Evolutionary conservation across 345 rosid genomes (phyloP), one percentile per base, ranked within the genome.

Genomic region (Geranium brycei): DNA sequence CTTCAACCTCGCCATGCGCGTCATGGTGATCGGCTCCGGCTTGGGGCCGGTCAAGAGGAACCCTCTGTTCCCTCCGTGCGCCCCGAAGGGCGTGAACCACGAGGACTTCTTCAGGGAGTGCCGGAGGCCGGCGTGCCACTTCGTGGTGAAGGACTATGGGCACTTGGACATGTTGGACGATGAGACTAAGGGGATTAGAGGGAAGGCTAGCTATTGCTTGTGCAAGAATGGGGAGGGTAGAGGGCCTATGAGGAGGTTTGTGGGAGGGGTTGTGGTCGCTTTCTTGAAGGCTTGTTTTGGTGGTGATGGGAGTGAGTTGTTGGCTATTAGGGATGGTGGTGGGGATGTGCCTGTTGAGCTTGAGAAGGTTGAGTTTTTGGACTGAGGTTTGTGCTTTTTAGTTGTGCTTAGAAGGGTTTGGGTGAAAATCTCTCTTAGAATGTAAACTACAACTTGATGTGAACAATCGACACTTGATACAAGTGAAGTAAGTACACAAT

Each of bases 81-180:
- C 95, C 0, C 95, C 92, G 0, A 75, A 72, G 17, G 92, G 98
- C 15, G 82, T 84, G 58, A 91, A 84, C 79, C 98, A 91, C 59
- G 72, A 64, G 63, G 81, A 78, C 12, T 92, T 92, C 74, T 89
- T 76, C 62, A 31, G 53, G 19, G 93, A 92, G 68, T 84, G 96
- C 72, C 68, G 65, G 61, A 66, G 72, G 59, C 97, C 95, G 31
- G 91, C 87, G 7, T 86, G 84, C 67, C 80, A 89, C 78, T 73
- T 87, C 28, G 90, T 86, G 0, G 91, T 83, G 0, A 81, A 81
- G 71, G 86, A 78, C 35, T 86, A 79, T n/a, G 98, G 97, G 4
- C 98, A 86, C 67, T 64, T 86, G 16, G 96, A 87, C 70, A 81
- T 87, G 93, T 71, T 87, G 55, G 93, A 92, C 64, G 91, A 89